phyloP scores from a whole-genome alignment of 1,284 basidiomycete genomes.

The Tetrapyrgos nigripes region DNA sequence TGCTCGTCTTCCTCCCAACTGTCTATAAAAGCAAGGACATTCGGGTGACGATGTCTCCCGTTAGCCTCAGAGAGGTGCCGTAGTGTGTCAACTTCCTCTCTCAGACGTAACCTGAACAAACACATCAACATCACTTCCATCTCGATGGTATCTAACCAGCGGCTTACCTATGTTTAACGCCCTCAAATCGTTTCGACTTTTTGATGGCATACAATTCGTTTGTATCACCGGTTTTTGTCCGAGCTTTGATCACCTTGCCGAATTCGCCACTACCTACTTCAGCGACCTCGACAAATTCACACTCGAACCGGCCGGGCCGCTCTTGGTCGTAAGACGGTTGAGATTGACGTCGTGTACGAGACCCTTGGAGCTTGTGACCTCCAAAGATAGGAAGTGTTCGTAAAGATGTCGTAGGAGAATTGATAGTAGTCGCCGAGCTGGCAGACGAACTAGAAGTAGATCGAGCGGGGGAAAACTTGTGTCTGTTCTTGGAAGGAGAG shows the following conservation, averaged over 20 bases:
- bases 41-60: constrained; percentile 59
- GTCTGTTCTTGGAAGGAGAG: constrained; percentile 50
- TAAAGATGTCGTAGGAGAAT: constrained; percentile 39
- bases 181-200: constrained; percentile 93
- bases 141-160: constrained; percentile 1
- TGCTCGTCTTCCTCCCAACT: constrained; percentile 97
- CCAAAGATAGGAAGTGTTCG: constrained; percentile 27
- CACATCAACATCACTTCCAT: constrained; percentile 24
- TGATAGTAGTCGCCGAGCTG: constrained; percentile 38
- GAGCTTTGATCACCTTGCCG: constrained; percentile 92
- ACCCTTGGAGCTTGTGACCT: constrained; percentile 19
- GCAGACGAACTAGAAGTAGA: constrained; percentile 62
- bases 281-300: constrained; percentile 82
- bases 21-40: constrained; percentile 91
- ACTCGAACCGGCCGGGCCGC: constrained; percentile 71
- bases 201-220: constrained; percentile 88
- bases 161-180: constrained; percentile 87
- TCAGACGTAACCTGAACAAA: constrained; percentile 74
- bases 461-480: constrained; percentile 48
- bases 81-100: constrained; percentile 96
- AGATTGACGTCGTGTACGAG: constrained; percentile 30
- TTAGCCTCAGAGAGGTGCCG: constrained; percentile 68
- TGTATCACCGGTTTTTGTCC: constrained; percentile 61
- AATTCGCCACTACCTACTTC: constrained; percentile 94
- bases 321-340: constrained; percentile 44